Conservation (phyloP, 495 filamentous ascomycete species). For the Elasticomyces elasticus region DNA sequence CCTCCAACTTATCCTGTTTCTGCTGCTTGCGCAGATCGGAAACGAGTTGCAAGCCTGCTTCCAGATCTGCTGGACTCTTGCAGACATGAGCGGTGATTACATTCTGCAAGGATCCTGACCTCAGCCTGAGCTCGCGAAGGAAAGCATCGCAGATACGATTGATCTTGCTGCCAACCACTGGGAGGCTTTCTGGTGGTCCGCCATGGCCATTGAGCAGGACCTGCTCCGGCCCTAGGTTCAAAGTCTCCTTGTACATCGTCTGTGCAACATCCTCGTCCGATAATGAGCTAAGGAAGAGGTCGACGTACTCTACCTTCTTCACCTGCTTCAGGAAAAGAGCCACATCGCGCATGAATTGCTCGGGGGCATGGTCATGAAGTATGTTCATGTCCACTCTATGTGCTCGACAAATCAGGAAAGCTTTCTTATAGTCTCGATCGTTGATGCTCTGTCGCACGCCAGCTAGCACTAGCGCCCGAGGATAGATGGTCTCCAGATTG, state of each 20-base stretch:
- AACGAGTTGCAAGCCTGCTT: slow-evolving; percentile 71
- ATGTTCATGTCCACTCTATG: slow-evolving; percentile 98
- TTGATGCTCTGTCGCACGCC: slow-evolving; percentile 75
- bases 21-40: slow-evolving; percentile 48
- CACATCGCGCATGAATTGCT: slow-evolving; percentile 70
- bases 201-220: neutral
- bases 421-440: slow-evolving; percentile 65
- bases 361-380: slow-evolving; percentile 80
- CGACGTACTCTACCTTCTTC: slow-evolving; percentile 72
- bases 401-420: slow-evolving; percentile 77
- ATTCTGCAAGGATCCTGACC: slow-evolving; percentile 70
- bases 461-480: slow-evolving; percentile 80
- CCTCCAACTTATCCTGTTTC: slow-evolving; percentile 55
- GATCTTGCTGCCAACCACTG: slow-evolving; percentile 47
- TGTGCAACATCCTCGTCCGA: slow-evolving; percentile 92
- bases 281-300: slow-evolving; percentile 58
- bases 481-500: slow-evolving; percentile 91
- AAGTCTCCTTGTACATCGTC: slow-evolving; percentile 86
- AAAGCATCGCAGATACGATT: slow-evolving; percentile 87
- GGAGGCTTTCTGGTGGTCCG: neutral
- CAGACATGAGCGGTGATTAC: slow-evolving; percentile 90
- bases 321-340: slow-evolving; percentile 75
- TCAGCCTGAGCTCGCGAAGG: slow-evolving; percentile 51
- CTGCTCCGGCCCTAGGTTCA: slow-evolving; percentile 12
- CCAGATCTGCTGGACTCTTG: slow-evolving; percentile 81